Conservation (phyloP, 768 basidiomycete species). For the Phlebiopsis flavidoalba region DNA sequence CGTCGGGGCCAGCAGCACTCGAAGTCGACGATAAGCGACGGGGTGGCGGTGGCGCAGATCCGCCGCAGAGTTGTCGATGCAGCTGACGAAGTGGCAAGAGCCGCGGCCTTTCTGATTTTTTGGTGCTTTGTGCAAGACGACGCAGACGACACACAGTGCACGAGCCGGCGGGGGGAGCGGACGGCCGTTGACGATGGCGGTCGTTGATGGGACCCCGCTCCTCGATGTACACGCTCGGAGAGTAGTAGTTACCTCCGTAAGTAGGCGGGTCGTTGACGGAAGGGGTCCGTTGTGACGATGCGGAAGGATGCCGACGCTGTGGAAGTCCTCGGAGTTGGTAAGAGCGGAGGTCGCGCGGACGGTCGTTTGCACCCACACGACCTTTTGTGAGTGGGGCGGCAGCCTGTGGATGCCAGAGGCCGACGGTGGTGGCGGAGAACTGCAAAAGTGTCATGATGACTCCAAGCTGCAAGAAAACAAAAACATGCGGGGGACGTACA, state of each 20-base stretch:
- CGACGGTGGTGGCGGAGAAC: conserved; percentile 50
- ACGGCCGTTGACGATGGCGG: conserved; percentile 40
- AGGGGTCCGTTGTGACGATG: no score
- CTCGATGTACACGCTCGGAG: conserved; percentile 58
- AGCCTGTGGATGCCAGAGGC: conserved; percentile 52
- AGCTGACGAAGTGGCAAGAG: conserved; percentile 24
- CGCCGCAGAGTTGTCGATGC: neutral
- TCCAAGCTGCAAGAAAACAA: neutral
- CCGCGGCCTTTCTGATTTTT: no score
- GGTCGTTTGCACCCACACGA: conserved; percentile 43
- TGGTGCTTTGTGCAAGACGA: no score
- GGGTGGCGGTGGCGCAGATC: neutral
- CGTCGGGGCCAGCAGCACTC: conserved; percentile 24
- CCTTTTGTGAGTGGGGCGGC: conserved; percentile 42
- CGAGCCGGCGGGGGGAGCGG: conserved; percentile 19
- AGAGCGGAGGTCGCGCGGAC: conserved; percentile 43
- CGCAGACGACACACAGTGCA: conserved; percentile 16
- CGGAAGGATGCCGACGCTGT: conserved; percentile 57
- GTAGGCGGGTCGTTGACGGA: conserved; percentile 36
- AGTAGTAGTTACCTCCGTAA: conserved; percentile 61
- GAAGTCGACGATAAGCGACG: neutral
- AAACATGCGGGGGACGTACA: no score
- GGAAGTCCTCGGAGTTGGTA: conserved; percentile 58
- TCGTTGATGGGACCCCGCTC: conserved; percentile 51
- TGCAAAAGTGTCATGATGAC: conserved; percentile 16